A percentile compares a stretch with the other conserved stretches of the same genome.
Conservation (phyloP, 768 basidiomycete species). For the Lactarius deliciosus region DNA sequence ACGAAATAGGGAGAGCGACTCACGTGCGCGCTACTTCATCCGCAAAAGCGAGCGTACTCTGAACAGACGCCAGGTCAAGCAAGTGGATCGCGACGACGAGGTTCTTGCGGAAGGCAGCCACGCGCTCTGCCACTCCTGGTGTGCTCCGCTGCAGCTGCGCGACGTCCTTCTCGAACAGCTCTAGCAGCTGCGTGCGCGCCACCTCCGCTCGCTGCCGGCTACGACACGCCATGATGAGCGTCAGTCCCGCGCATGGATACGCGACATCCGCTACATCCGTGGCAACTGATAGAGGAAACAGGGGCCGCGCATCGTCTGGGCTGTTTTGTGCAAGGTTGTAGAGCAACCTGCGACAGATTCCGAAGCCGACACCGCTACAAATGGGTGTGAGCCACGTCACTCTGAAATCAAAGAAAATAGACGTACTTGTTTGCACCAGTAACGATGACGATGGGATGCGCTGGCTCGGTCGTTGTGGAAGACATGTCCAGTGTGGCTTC, state of each 20-base stretch:
- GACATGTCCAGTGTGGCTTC: neutral
- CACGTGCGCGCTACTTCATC: constrained; percentile 55
- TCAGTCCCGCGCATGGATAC: constrained; percentile 53
- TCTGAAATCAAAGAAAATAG: neutral
- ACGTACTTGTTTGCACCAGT: constrained; percentile 42
- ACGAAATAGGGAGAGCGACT: constrained; percentile 28
- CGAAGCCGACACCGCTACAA: constrained; percentile 76
- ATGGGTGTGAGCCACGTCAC: neutral
- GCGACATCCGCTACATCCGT: constrained; percentile 26
- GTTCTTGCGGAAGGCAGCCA: constrained; percentile 56
- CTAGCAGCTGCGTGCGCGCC: constrained; percentile 55
- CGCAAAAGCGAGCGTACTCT: constrained; percentile 62
- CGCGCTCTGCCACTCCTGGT: constrained; percentile 50
- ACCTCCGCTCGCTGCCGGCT: constrained; percentile 59
- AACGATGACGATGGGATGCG: constrained; percentile 36
- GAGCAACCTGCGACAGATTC: constrained; percentile 77
- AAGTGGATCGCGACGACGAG: constrained; percentile 58
- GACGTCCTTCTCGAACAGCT: constrained; percentile 56
- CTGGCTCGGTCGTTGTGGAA: neutral
- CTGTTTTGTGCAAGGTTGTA: constrained; percentile 55
- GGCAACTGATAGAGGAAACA: constrained; percentile 36
- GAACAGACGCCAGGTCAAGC: constrained; percentile 64
- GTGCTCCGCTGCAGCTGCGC: constrained; percentile 35
- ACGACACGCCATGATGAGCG: constrained; percentile 80
- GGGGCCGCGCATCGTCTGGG: constrained; percentile 53